Evolutionary conservation across 345 rosid genomes (phyloP).

Genomic region (Passiflora organensis): DNA sequence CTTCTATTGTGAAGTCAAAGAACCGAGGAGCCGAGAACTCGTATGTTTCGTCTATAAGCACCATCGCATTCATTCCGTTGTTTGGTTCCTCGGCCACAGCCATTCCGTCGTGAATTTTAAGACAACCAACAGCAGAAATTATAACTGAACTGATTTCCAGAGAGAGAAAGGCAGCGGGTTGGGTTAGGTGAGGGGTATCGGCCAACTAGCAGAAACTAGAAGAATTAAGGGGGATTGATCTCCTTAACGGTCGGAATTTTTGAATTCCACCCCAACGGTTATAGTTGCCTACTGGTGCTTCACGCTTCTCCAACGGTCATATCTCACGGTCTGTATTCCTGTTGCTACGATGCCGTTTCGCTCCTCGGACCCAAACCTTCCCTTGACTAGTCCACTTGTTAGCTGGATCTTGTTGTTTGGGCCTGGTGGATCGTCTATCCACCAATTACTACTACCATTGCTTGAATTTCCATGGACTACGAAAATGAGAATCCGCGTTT

Average conservation of each 20-base stretch:
- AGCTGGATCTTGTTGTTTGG: too few species aligned
- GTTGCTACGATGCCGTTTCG: too few species aligned
- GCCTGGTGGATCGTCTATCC: too few species aligned
- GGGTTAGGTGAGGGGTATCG: background rate
- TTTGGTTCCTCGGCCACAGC: slow-evolving; percentile 25
- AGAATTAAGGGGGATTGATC: background rate
- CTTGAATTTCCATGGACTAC: too few species aligned
- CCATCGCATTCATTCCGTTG: slow-evolving; percentile 2
- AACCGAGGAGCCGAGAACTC: slow-evolving; percentile 90
- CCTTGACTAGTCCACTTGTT: too few species aligned
- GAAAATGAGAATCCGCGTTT: too few species aligned
- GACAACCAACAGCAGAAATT: too few species aligned
- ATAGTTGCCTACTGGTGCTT: too few species aligned
- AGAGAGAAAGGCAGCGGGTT: background rate
- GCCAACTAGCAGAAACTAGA: background rate
- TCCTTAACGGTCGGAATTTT: background rate
- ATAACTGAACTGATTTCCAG: background rate
- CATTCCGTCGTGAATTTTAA: background rate
- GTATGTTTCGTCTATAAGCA: slow-evolving; percentile 54
- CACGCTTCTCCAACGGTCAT: too few species aligned
- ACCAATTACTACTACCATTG: too few species aligned
- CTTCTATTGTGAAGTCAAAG: slow-evolving; percentile 71
- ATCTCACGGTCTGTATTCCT: too few species aligned
- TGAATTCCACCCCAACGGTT: background rate
- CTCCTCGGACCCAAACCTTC: too few species aligned